These are phyloP conservation scores for Epicoccum nigrum DNA, from an alignment of 2,329 filamentous ascomycete species.

Conservation along the genomic window DNA sequence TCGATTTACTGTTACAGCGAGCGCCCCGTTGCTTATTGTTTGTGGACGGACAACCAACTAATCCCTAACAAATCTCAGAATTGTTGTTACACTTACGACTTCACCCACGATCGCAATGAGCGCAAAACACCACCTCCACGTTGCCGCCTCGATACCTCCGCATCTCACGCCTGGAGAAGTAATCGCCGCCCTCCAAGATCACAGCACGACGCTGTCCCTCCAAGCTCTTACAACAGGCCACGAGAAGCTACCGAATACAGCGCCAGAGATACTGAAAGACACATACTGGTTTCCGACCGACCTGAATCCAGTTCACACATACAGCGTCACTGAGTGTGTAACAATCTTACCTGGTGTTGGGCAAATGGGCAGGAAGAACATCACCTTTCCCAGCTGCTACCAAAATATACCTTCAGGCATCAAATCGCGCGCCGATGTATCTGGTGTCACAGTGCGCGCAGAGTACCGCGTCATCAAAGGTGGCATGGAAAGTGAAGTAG, in stretches of 20 bases:
- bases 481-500: constrained; percentile 33
- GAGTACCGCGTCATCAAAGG: constrained; percentile 42
- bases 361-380: constrained; percentile 38
- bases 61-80: neutral
- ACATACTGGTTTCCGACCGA: constrained; percentile 46
- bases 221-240: constrained; percentile 43
- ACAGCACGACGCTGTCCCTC: constrained; percentile 41
- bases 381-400: constrained; percentile 41
- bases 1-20: neutral
- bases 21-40: neutral
- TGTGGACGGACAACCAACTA: neutral
- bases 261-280: constrained; percentile 36
- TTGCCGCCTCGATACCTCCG: constrained; percentile 36
- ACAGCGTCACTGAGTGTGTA: constrained; percentile 41
- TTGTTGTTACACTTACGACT: neutral
- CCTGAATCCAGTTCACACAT: constrained; percentile 33
- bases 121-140: constrained; percentile 43
- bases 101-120: constrained; percentile 18
- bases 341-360: constrained; percentile 39
- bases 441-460: constrained; percentile 38
- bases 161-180: constrained; percentile 33
- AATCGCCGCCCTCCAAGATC: constrained; percentile 43
- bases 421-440: constrained; percentile 41
- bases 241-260: constrained; percentile 31
- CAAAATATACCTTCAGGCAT: constrained; percentile 43